Conservation (phyloP, 2,329 filamentous ascomycete genomes). For the Microdochium paspali region DNA sequence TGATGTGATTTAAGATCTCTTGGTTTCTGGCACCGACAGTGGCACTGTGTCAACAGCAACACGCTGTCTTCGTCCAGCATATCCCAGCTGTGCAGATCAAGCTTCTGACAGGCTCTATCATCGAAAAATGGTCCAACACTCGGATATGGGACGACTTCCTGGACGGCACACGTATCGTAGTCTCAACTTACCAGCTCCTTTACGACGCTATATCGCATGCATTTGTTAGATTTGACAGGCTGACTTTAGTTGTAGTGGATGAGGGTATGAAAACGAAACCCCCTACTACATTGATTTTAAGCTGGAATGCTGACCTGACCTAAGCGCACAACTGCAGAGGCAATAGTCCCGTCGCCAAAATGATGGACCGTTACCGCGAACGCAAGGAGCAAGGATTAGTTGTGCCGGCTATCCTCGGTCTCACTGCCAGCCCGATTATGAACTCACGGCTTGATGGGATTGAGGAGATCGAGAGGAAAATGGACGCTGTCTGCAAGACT, state of each 20-base stretch:
- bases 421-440: constrained; percentile 73
- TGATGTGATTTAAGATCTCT: constrained; percentile 33
- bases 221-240: constrained; percentile 54
- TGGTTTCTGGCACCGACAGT: constrained; percentile 72
- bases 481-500: constrained; percentile 60
- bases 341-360: constrained; percentile 54
- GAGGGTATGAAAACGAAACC: constrained; percentile 48
- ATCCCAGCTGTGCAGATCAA: constrained; percentile 50
- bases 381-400: constrained; percentile 23
- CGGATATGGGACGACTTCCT: constrained; percentile 59
- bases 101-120: constrained; percentile 57
- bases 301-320: constrained; percentile 5
- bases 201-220: constrained; percentile 65
- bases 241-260: constrained; percentile 71
- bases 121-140: constrained; percentile 64
- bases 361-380: constrained; percentile 65
- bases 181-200: constrained; percentile 70
- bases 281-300: constrained; percentile 2
- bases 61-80: constrained; percentile 47
- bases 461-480: constrained; percentile 53
- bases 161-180: constrained; percentile 55
- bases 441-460: constrained; percentile 46
- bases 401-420: constrained; percentile 62
- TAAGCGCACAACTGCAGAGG: constrained; percentile 65
- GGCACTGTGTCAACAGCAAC: constrained; percentile 57